Percentiles rank a stretch among this genome's conserved stretches.
Evolutionary conservation across 257 asterid genomes (phyloP).

Genomic region (Gynochthodes officinalis): DNA sequence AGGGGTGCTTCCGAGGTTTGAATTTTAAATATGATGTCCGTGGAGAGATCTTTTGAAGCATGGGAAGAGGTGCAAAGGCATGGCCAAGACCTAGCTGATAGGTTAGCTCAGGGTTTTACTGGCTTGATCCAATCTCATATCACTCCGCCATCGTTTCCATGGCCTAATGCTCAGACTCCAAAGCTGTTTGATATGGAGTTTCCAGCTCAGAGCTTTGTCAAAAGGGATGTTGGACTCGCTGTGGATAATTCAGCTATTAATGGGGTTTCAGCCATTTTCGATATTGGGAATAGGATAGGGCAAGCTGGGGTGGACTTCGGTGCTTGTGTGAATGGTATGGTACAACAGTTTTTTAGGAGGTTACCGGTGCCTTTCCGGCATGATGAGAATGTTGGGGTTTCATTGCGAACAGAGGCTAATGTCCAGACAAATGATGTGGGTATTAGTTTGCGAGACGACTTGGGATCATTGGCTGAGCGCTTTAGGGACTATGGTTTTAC

Average conservation of each 20-base stretch:
- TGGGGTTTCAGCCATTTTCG: constrained; percentile 86
- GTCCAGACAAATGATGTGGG: constrained; percentile 44
- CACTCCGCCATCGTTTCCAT: constrained; percentile 64
- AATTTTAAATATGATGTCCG: constrained; percentile 63
- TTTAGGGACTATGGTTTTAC: constrained; percentile 61
- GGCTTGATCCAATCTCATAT: constrained; percentile 84
- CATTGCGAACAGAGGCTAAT: constrained; percentile 35
- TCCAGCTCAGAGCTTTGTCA: constrained; percentile 52
- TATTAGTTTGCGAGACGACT: constrained; percentile 65
- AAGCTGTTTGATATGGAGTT: constrained; percentile 77
- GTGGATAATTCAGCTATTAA: constrained; percentile 54
- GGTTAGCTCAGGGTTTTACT: constrained; percentile 77
- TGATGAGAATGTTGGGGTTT: constrained; percentile 46
- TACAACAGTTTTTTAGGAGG: constrained; percentile 64
- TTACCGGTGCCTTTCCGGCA: constrained; percentile 74
- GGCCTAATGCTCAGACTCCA: constrained; percentile 71
- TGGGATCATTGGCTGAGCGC: constrained; percentile 74
- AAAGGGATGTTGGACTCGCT: constrained; percentile 56
- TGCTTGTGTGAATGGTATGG: constrained; percentile 70
- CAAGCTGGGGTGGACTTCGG: constrained; percentile 91
- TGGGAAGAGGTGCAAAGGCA: constrained; percentile 99
- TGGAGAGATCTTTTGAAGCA: constrained; percentile 92
- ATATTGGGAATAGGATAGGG: constrained; percentile 84
- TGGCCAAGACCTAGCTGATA: constrained; percentile 86
- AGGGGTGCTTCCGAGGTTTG: constrained; percentile 6